Conservation (phyloP, 805 yeast genomes). For the Kodamaea hsintzibuensis region DNA sequence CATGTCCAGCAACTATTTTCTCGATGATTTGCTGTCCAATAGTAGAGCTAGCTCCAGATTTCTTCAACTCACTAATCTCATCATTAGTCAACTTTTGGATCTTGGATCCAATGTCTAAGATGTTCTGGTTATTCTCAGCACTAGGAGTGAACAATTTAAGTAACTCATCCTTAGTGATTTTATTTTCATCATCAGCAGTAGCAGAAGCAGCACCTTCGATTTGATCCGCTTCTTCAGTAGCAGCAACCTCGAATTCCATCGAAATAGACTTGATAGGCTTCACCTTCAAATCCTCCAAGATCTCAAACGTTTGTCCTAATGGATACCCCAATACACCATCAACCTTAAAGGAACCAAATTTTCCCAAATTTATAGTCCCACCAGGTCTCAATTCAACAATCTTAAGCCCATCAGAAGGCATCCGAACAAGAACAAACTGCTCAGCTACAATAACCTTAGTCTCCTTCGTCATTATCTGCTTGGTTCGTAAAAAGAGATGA, state of each 20-base stretch:
- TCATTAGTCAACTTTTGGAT: constrained; percentile 72
- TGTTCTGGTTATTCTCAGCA: constrained; percentile 64
- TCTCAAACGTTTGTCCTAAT: constrained; percentile 88
- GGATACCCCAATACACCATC: constrained; percentile 77
- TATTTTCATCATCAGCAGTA: too few species aligned
- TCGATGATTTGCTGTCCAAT: constrained; percentile 79
- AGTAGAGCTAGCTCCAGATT: constrained; percentile 58
- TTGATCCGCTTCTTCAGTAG: constrained; percentile 28
- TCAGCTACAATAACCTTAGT: constrained; percentile 39
- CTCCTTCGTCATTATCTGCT: constrained; percentile 5
- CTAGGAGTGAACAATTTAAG: constrained; percentile 41
- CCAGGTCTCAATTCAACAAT: constrained; percentile 65
- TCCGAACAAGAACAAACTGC: constrained; percentile 62
- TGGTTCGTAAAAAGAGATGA: constrained; percentile 5
- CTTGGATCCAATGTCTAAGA: constrained; percentile 65
- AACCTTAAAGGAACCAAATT: constrained; percentile 84
- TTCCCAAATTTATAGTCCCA: constrained; percentile 73
- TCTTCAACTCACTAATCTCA: constrained; percentile 85
- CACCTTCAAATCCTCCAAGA: constrained; percentile 55
- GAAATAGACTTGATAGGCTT: constrained; percentile 48
- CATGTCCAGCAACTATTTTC: constrained; percentile 80
- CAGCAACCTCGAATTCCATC: constrained; percentile 19
- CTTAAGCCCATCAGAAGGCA: constrained; percentile 81
- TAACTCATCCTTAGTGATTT: constrained; percentile 39
- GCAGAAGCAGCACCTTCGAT: constrained; percentile 15